These are phyloP conservation scores for Fragilariopsis cylindrus DNA, from an alignment of 108 stramenopile genomes.

Conservation along the genomic window DNA sequence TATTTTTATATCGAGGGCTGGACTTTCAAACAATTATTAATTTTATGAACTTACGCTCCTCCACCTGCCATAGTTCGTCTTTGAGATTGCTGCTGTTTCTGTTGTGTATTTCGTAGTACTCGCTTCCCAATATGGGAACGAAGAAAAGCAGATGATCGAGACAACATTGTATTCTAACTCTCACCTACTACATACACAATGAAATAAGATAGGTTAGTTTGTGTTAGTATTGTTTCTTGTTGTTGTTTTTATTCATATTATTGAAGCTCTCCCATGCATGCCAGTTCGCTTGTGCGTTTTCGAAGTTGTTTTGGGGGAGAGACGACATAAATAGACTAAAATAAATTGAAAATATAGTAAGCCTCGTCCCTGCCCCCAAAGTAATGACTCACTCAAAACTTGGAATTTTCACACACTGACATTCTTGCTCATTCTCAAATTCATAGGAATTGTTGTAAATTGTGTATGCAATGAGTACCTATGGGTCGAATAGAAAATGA, in stretches of 20 bases:
- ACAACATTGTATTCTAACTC: slow-evolving; percentile 1
- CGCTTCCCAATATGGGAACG: slow-evolving; percentile 20
- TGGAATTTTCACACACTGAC: too few species aligned
- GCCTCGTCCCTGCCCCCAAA: neutral
- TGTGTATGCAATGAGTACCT: too few species aligned
- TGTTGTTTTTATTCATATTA: neutral
- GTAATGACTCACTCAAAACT: too few species aligned
- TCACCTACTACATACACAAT: neutral
- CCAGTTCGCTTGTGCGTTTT: neutral
- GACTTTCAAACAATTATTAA: too few species aligned
- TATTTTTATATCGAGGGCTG: too few species aligned
- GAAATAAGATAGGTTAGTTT: too few species aligned
- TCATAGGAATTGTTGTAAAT: too few species aligned
- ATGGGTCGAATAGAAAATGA: too few species aligned
- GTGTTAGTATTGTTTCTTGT: neutral
- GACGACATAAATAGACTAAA: too few species aligned
- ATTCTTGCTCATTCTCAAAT: too few species aligned
- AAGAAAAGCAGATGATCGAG: slow-evolving; percentile 12
- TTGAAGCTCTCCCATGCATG: neutral
- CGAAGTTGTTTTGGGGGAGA: neutral
- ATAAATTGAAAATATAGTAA: neutral
- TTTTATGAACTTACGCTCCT: slow-evolving; percentile 23
- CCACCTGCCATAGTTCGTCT: slow-evolving; percentile 30
- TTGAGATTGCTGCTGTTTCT: slow-evolving; percentile 20
- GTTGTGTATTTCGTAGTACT: slow-evolving; percentile 5